A percentile compares a stretch with the other conserved stretches of the same genome.
phyloP scores from a whole-genome alignment of 176 grass and related monocot genomes.

The Lolium rigidum region DNA sequence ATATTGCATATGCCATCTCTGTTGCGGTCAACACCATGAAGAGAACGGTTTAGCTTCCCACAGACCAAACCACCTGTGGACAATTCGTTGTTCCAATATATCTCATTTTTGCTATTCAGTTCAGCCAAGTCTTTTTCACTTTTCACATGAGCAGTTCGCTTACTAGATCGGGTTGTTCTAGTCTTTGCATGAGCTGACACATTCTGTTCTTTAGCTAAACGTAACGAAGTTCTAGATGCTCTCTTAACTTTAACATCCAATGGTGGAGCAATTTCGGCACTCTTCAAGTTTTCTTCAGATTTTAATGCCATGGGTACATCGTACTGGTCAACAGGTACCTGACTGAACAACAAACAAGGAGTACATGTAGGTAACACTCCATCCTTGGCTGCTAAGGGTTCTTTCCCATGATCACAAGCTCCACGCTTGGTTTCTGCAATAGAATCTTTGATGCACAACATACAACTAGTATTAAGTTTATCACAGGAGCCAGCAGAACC shows the following conservation, averaged over 20 bases:
- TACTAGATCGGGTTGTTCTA: slow-evolving; percentile 53
- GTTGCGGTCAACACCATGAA: slow-evolving; percentile 26
- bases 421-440: slow-evolving; percentile 17
- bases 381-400: slow-evolving; percentile 32
- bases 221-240: slow-evolving; percentile 39
- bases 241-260: slow-evolving; percentile 49
- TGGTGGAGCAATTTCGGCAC: slow-evolving; percentile 37
- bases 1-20: slow-evolving; percentile 44
- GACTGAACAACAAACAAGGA: slow-evolving; percentile 47
- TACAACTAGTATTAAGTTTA: neutral
- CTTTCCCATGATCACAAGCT: slow-evolving; percentile 3
- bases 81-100: slow-evolving; percentile 22
- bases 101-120: slow-evolving; percentile 25
- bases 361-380: slow-evolving; percentile 43
- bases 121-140: slow-evolving; percentile 39
- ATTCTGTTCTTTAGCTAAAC: slow-evolving; percentile 45
- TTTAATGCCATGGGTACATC: slow-evolving; percentile 14
- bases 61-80: slow-evolving; percentile 17
- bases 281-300: slow-evolving; percentile 2
- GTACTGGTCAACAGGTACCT: neutral
- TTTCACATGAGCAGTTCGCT: slow-evolving; percentile 23
- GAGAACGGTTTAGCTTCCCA: slow-evolving; percentile 16
- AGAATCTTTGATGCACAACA: slow-evolving; percentile 4
- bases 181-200: slow-evolving; percentile 28
- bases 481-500: neutral